Base-by-base conservation (phyloP, 2,329 filamentous ascomycete species). In the Curvularia sp. region DNA sequence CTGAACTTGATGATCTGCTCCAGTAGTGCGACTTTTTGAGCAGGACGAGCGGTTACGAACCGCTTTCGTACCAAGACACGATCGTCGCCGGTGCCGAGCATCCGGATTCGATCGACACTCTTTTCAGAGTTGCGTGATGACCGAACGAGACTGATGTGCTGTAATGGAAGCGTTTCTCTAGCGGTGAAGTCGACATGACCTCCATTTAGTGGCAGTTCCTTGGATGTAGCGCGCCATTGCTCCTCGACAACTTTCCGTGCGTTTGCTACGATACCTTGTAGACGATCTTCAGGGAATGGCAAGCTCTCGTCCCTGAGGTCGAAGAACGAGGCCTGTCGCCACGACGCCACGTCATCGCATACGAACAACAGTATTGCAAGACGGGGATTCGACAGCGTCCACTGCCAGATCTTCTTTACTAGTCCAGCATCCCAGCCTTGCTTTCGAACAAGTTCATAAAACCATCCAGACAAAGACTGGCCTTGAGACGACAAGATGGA, bases 191-290 rank as follows among this genome's bases (percentile, higher is more conserved):
- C 77, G 7, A 77, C 70, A 46, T 79, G 77, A 15, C 53, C 54
- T 15, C 77, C 77, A 28, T 71, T 78, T 53, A 75, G 56, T 1
- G 74, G 69, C 28, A 79, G 62, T 48, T 79, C 75, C 52, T 77
- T 77, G 6, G 74, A 71, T 3, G 77, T 76, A 21, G 76, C 77
- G 30, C 74, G 73, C 77, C 77, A 79, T 49, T 79, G 77, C 53
- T 74, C 72, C 13, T 75, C 71, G n/a, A 78, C 70, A 5, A 77
- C 70, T 48, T 71, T 74, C n/a, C 67, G 70, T 19, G 77, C 70
- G 57, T 78, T 70, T 25, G 70, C 66, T 15, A 77, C 77, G 36
- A 79, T 78, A 5, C 74, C 73, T 39, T 74, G 71, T 0, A 79
- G 66, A 21, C 73, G 70, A 5, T 73, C 74, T 53, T 78, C 77